Evolutionary conservation across 495 filamentous ascomycete species (phyloP), one percentile per base, ranked within the genome.

Genomic region (Penicillium egyptiacum): DNA sequence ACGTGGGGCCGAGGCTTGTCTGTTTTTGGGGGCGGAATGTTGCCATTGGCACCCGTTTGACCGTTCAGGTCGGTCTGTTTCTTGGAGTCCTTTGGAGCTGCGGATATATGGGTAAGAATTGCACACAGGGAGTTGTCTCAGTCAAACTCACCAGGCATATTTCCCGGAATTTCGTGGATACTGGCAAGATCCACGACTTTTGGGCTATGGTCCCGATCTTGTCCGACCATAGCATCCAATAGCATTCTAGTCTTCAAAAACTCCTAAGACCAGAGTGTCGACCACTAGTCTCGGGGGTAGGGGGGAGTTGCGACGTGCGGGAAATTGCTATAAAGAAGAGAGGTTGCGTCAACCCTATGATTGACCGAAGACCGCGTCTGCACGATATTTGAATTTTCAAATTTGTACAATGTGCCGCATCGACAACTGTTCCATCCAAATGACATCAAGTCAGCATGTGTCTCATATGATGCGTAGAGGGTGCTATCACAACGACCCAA

Each of bases 1-100:
- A 95, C 86, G 73, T 99, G 94, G 50, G 94, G 94, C 48, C 94
- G 81, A 33, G 94, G 94, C 77, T 98, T 99, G 78, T 99, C 95
- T 55, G 92, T 95, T 75, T 97, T 98, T 31, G 91, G 87, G 19
- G 89, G 86, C 51, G 91, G 89, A 11, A 74, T 62, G 49, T 61
- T 65, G 39, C 62, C 60, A 66, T 63, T 65, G 35, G 59, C 52
- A 43, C 57, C 70, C 45, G 59, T 44, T 54, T 77, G 60, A 62
- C 62, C 57, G 53, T 72, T 76, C 54, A 66, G 42, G 22, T 76
- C 72, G 59, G 61, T 33, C 57, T 68, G 64, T 46, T 76, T 77
- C 53, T 71, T 60, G 26, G 44, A 62, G 14, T 73, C 68, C 51
- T 69, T 73, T 11, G 64, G 54, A 58, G 64, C 59, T 63, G 51